Evolutionary conservation across 345 rosid genomes (phyloP).

Genomic region (Rhodomyrtus tomentosa): DNA sequence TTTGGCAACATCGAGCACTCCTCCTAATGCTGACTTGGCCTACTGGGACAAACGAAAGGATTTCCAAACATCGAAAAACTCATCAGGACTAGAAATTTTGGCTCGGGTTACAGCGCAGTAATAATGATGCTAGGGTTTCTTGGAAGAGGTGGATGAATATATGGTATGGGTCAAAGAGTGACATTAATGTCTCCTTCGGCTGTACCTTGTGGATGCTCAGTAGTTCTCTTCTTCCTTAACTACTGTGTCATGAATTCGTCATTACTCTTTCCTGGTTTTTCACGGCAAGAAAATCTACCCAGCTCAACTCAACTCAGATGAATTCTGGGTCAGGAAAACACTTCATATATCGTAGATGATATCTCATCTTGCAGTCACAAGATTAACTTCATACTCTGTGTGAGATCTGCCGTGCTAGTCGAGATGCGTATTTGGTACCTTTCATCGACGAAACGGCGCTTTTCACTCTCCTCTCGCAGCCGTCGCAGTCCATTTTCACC

Average conservation of each 20-base stretch:
- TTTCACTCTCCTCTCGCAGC: slow-evolving; percentile 36
- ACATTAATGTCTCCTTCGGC: background rate
- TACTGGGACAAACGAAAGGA: background rate
- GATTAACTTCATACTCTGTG: background rate
- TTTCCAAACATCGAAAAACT: background rate
- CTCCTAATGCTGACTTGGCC: background rate
- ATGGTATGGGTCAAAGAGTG: background rate
- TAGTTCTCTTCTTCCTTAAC: background rate
- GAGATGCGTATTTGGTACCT: slow-evolving; percentile 9
- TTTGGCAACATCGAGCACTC: background rate
- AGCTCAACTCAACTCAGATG: background rate
- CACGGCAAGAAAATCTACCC: background rate
- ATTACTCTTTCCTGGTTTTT: background rate
- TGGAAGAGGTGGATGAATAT: background rate
- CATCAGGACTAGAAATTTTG: background rate
- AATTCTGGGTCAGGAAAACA: background rate
- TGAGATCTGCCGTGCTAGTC: background rate
- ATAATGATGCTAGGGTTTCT: background rate
- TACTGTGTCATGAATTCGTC: background rate
- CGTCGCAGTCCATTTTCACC: slow-evolving; percentile 53
- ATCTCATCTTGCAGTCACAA: background rate
- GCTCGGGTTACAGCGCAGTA: background rate
- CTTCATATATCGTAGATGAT: background rate
- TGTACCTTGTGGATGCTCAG: background rate
- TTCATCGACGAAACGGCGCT: slow-evolving; percentile 23